A percentile compares a stretch with the other conserved stretches of the same genome.
Evolutionary conservation across 2,329 filamentous ascomycete genomes (phyloP).

Genomic region (Xylaria sp.): DNA sequence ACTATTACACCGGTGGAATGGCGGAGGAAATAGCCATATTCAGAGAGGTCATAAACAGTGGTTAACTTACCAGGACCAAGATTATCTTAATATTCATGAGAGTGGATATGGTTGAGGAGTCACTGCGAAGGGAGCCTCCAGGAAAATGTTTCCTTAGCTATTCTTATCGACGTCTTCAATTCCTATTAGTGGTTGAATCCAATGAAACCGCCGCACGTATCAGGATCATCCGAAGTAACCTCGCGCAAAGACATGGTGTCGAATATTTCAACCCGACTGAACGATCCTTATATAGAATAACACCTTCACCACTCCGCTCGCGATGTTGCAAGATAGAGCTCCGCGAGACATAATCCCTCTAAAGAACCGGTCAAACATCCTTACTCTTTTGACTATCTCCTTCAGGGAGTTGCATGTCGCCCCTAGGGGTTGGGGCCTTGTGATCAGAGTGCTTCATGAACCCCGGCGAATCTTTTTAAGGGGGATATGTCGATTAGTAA

Average conservation of each 20-base stretch:
- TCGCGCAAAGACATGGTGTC: not conserved
- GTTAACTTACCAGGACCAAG: not conserved
- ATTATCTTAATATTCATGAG: conserved; percentile 9
- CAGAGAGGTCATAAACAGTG: not conserved
- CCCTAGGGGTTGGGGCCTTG: not conserved
- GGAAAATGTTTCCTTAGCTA: not conserved
- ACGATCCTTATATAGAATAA: not conserved
- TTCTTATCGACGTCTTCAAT: not conserved
- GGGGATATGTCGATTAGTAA: not conserved
- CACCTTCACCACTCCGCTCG: not conserved
- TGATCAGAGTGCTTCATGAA: not conserved
- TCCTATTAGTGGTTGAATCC: not conserved
- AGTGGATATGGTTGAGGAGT: conserved; percentile 7
- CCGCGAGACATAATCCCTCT: not conserved
- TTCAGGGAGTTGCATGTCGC: not conserved
- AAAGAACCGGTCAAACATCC: not conserved
- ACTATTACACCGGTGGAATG: not conserved
- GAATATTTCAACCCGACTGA: not conserved
- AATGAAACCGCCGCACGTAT: not conserved
- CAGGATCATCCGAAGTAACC: not conserved
- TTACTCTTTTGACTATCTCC: not conserved
- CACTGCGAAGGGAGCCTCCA: not conserved
- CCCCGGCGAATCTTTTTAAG: not conserved
- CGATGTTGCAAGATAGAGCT: not conserved
- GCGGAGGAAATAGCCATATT: not conserved